These are phyloP conservation scores for Apodospora peruviana DNA, from an alignment of 495 filamentous ascomycete genomes.

Conservation along the genomic window DNA sequence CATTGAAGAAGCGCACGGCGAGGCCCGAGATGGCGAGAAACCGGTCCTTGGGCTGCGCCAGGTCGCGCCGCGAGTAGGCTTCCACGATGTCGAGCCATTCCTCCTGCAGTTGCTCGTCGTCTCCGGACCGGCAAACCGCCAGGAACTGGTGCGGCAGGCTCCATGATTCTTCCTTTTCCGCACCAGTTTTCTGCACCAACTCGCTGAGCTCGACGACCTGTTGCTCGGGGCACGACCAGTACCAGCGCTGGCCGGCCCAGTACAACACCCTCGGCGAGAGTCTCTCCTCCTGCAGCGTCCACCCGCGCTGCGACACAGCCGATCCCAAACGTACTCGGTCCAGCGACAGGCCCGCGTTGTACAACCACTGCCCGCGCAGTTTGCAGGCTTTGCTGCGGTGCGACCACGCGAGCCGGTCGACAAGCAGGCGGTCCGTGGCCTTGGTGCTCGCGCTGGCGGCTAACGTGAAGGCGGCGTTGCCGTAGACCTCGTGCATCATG, in stretches of 20 bases:
- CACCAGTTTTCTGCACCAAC: not conserved
- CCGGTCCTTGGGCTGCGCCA: conserved; percentile 20
- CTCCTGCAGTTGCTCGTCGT: conserved; percentile 18
- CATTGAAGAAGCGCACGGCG: conserved; percentile 25
- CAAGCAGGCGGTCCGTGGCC: conserved; percentile 21
- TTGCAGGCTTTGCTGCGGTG: conserved; percentile 19
- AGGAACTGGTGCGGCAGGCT: conserved; percentile 24
- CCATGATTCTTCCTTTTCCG: not conserved
- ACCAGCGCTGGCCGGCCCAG: conserved; percentile 25
- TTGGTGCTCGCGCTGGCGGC: conserved; percentile 25
- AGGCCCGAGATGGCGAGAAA: conserved; percentile 28
- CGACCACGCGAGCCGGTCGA: conserved; percentile 19
- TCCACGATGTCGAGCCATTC: conserved; percentile 32
- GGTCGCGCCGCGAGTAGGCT: conserved; percentile 24
- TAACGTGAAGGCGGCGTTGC: conserved; percentile 27
- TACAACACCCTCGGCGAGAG: conserved; percentile 27
- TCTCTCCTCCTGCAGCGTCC: conserved; percentile 30
- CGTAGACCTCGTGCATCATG: conserved; percentile 29
- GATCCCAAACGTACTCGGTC: conserved; percentile 19
- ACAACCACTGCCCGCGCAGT: conserved; percentile 21
- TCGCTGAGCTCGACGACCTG: conserved; percentile 17
- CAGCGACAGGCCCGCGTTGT: conserved; percentile 14
- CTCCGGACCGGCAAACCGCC: conserved; percentile 20
- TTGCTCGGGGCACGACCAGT: conserved; percentile 27
- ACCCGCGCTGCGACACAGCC: conserved; percentile 21